Conservation (phyloP, 257 asterid species). For the Leptodermis oblonga region DNA sequence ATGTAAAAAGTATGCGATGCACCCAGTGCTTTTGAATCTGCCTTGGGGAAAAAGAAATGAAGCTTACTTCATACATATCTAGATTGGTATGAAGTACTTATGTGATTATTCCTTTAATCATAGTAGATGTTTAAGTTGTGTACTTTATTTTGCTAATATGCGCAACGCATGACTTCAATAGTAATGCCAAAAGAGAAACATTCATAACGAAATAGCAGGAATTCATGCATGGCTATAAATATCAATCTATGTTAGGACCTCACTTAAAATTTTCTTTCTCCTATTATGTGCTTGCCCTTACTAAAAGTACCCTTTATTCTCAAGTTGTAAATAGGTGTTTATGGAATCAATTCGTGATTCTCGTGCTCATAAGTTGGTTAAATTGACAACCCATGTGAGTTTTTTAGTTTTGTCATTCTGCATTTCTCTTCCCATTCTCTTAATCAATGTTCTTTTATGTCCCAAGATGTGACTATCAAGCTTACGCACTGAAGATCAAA, state of each 20-base stretch:
- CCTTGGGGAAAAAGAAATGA: slow-evolving; percentile 98
- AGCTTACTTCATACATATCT: slow-evolving; percentile 92
- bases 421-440: slow-evolving; percentile 5
- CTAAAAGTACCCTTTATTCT: slow-evolving; percentile 4
- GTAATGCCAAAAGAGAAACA: not conserved
- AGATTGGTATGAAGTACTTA: slow-evolving; percentile 60
- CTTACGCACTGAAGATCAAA: too few relatives aligned
- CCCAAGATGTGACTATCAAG: not conserved
- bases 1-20: slow-evolving; percentile 81
- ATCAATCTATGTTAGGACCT: too few relatives aligned
- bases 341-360: slow-evolving; percentile 98
- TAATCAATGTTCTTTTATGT: not conserved
- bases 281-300: not conserved
- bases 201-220: too few relatives aligned
- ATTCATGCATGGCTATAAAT: not conserved
- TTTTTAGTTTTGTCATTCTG: slow-evolving; percentile 6
- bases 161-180: not conserved
- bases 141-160: not conserved
- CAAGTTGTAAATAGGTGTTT: slow-evolving; percentile 51
- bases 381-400: slow-evolving; percentile 89
- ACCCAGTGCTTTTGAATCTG: slow-evolving; percentile 79
- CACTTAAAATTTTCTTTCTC: too few relatives aligned
- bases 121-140: not conserved
- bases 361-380: slow-evolving; percentile 95
- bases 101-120: slow-evolving; percentile 10